Base-by-base conservation (phyloP, 345 rosid species). In the Moricandia arvensis region DNA sequence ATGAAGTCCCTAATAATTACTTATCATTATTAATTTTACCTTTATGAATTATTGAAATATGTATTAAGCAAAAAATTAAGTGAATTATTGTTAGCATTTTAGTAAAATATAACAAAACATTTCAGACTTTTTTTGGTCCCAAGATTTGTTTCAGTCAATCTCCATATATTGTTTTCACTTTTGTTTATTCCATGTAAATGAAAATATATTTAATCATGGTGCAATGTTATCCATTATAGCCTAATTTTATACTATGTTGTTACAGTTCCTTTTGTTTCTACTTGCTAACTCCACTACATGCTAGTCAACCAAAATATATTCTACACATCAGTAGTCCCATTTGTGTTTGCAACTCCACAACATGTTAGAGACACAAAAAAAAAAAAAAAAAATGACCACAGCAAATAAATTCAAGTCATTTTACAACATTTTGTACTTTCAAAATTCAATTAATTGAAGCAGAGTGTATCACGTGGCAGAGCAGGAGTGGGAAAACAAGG, bases 381-480 rank as follows among this genome's bases (percentile, higher is more conserved):
- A 24, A 57, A 9, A 34, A 24, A 45, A 58, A n/a, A 1, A 1
- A 55, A 11, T 11, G 11, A 10, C 11, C 59, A 58, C 12, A 11
- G 2, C 0, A 38, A 21, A 45, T 21, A 34, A 57, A 2, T 51
- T 21, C 1, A 33, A 33, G 15, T 29, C 1, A 17, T 12, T n/a
- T 51, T 9, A 47, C 5, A 54, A 54, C 29, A 35, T 12, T 11
- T 35, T 68, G 79, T 53, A 75, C 69, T 68, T 51, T 8, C 1
- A 6, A 21, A 16, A 71, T 63, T 43, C 2, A 71, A 71, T 26
- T 33, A 64, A 34, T 6, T 6, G 45, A 59, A 43, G 24, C 43
- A 65, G 72, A 33, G 61, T 0, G 17, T 5, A 18, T 10, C 74
- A 72, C 81, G 81, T 78, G 74, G 77, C 59, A 67, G 34, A 60